Conservation (phyloP, 495 filamentous ascomycete genomes). For the Daldinia decipiens region DNA sequence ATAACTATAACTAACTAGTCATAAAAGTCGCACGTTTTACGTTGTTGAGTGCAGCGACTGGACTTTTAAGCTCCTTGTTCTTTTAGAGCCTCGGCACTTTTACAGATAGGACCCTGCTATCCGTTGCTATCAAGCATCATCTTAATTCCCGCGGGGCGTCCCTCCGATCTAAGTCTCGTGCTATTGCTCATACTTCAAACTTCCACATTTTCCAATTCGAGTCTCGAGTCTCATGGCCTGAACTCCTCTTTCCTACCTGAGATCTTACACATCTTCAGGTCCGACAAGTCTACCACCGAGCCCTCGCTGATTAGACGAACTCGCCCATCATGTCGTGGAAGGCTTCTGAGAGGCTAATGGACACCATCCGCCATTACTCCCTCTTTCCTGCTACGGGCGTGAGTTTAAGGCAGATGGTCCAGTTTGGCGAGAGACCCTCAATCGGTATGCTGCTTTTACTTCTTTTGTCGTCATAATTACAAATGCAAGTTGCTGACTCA, state of each 20-base stretch:
- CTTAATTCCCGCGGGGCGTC: slow-evolving; percentile 40
- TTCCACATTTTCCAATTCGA: slow-evolving; percentile 22
- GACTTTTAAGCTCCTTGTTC: slow-evolving; percentile 16
- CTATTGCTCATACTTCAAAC: slow-evolving; percentile 45
- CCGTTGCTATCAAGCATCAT: slow-evolving; percentile 43
- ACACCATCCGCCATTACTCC: slow-evolving; percentile 98
- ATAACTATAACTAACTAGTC: neutral
- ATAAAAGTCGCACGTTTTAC: neutral
- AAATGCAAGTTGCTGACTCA: slow-evolving; percentile 42
- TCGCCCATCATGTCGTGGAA: slow-evolving; percentile 81
- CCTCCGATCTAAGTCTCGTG: slow-evolving; percentile 32
- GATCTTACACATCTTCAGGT: slow-evolving; percentile 28
- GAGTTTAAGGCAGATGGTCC: slow-evolving; percentile 97
- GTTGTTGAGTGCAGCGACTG: slow-evolving; percentile 22
- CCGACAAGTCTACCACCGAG: slow-evolving; percentile 3
- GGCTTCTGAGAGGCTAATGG: slow-evolving; percentile 88
- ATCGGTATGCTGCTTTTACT: slow-evolving; percentile 67
- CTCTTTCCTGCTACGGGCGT: slow-evolving; percentile 97
- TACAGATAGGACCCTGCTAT: slow-evolving; percentile 37
- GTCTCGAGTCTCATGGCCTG: slow-evolving; percentile 41
- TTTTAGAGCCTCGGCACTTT: slow-evolving; percentile 41
- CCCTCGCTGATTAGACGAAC: slow-evolving; percentile 37
- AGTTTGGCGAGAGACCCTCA: slow-evolving; percentile 92
- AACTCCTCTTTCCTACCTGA: slow-evolving; percentile 27
- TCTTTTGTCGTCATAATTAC: slow-evolving; percentile 23